Evolutionary conservation across 257 asterid species (phyloP).

Genomic region (Cynanchum wilfordii): DNA sequence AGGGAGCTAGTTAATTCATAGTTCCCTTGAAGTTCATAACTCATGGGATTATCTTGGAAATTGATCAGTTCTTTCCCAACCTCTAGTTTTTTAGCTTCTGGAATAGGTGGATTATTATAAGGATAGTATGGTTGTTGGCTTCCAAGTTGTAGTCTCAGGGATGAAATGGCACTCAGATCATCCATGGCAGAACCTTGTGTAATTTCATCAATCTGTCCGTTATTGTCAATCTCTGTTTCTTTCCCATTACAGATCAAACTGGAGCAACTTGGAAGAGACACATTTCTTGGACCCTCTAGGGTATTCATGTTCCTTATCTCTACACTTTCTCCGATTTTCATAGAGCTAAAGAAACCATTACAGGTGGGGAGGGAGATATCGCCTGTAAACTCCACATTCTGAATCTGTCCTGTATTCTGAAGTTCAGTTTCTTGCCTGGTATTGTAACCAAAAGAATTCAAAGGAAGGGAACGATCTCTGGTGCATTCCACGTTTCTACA

Average conservation of each 20-base stretch:
- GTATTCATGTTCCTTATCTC: conserved; percentile 3
- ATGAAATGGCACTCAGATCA: conserved; percentile 47
- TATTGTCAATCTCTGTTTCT: conserved; percentile 35
- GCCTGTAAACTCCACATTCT: conserved; percentile 20
- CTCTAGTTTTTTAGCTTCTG: conserved; percentile 38
- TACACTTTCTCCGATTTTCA: conserved; percentile 17
- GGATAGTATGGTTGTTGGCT: conserved; percentile 45
- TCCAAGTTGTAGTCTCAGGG: conserved; percentile 42
- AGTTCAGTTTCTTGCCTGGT: conserved; percentile 39
- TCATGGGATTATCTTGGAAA: conserved; percentile 41
- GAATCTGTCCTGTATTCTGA: conserved; percentile 36
- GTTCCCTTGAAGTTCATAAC: conserved; percentile 47
- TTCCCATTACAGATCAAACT: conserved; percentile 38
- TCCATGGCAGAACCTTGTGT: conserved; percentile 45
- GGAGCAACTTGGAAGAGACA: conserved; percentile 48
- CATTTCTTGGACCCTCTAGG: conserved; percentile 42
- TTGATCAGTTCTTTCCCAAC: conserved; percentile 33
- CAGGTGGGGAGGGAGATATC: conserved; percentile 1
- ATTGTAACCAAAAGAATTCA: conserved; percentile 41
- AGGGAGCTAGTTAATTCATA: conserved; percentile 53
- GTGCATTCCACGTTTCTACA: conserved; percentile 50
- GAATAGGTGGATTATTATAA: conserved; percentile 35
- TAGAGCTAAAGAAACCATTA: background rate
- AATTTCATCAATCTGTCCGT: conserved; percentile 35
- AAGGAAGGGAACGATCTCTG: conserved; percentile 39